These are phyloP conservation scores for Arabidopsis hybrid DNA, from an alignment of 441 rosid species.

Conservation along the genomic window DNA sequence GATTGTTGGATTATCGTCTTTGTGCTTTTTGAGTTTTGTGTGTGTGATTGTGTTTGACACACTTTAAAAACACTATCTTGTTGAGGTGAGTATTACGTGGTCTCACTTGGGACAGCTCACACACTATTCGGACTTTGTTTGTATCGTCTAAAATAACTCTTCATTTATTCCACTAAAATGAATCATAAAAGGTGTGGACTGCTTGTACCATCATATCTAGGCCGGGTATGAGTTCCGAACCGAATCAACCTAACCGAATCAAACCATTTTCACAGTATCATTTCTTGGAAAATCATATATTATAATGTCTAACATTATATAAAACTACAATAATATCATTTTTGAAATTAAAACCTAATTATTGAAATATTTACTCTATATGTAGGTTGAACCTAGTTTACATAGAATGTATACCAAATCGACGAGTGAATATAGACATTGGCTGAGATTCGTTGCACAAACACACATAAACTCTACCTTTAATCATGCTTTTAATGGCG, in stretches of 20 bases:
- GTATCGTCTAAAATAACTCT: not conserved
- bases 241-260: too few species aligned
- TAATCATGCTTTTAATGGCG: conserved; percentile 70
- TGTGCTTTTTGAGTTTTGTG: conserved; percentile 2
- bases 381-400: not conserved
- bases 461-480: conserved; percentile 75
- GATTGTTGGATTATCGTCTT: conserved; percentile 51
- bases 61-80: conserved; percentile 35
- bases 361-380: not conserved
- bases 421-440: conserved; percentile 79
- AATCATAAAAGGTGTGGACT: not conserved
- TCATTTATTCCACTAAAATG: not conserved
- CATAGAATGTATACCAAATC: conserved; percentile 53
- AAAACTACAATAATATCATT: too few species aligned
- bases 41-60: conserved; percentile 39
- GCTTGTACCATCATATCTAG: not conserved
- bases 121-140: not conserved
- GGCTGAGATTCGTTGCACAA: conserved; percentile 79
- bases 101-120: conserved; percentile 31
- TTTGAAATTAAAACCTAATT: too few species aligned
- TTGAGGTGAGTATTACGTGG: conserved; percentile 31
- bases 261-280: too few species aligned
- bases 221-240: not conserved
- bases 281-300: too few species aligned
- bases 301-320: too few species aligned